Evolutionary conservation across 495 filamentous ascomycete species (phyloP).

Genomic region (Geoglossum glabrum): DNA sequence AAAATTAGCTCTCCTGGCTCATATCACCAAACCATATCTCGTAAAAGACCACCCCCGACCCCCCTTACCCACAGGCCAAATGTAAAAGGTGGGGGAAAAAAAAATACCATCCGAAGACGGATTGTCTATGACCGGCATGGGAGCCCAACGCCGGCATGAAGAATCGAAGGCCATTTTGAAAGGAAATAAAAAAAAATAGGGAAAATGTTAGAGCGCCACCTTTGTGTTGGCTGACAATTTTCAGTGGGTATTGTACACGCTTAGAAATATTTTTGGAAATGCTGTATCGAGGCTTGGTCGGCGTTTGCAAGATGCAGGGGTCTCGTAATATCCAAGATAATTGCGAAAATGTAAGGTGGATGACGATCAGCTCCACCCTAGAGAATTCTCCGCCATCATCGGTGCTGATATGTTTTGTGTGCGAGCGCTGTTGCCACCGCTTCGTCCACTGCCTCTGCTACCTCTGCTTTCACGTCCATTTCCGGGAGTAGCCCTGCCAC

Average conservation of each 20-base stretch:
- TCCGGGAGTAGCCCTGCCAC: constrained; percentile 23
- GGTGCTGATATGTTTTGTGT: constrained; percentile 56
- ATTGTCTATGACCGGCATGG: constrained; percentile 1
- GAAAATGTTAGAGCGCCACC: background rate
- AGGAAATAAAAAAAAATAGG: background rate
- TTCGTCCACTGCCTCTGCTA: constrained; percentile 50
- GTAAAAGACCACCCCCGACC: background rate
- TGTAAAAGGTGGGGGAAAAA: background rate
- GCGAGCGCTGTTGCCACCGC: constrained; percentile 48
- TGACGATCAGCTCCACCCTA: constrained; percentile 74
- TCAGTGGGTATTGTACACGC: constrained; percentile 1
- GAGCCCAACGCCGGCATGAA: background rate
- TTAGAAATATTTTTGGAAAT: background rate
- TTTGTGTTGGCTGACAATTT: background rate
- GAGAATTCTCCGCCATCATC: constrained; percentile 90
- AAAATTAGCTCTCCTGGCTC: background rate
- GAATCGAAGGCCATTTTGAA: background rate
- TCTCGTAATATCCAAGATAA: background rate
- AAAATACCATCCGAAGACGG: background rate
- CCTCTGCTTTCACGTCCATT: constrained; percentile 27
- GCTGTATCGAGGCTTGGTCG: background rate
- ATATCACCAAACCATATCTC: background rate
- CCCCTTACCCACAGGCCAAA: background rate
- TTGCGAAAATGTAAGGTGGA: background rate
- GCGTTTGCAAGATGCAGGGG: background rate